A percentile compares a stretch with the other conserved stretches of the same genome.
Evolutionary conservation across 345 rosid genomes (phyloP).

Genomic region (Lumnitzera littorea): DNA sequence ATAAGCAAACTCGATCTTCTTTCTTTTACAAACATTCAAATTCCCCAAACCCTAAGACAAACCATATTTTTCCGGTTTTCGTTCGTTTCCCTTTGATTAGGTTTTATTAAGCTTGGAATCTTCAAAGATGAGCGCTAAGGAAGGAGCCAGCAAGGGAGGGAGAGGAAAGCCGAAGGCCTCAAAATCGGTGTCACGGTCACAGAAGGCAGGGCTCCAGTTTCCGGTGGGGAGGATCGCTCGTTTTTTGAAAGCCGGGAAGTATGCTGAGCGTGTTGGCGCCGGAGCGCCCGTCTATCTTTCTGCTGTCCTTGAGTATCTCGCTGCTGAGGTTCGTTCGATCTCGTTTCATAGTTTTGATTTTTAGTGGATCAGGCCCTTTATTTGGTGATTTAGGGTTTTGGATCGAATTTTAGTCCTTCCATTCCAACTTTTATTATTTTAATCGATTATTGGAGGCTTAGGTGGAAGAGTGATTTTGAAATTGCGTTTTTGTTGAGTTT

Average conservation of each 20-base stretch:
- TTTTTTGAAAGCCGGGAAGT: constrained; percentile 11
- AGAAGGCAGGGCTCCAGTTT: constrained; percentile 14
- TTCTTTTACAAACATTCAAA: too few species aligned
- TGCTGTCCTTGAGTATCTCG: constrained; percentile 10
- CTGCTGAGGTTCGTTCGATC: neutral
- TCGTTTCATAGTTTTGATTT: neutral
- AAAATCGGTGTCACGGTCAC: constrained; percentile 10
- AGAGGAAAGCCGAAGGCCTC: constrained; percentile 9
- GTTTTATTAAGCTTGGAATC: too few species aligned
- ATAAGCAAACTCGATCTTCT: neutral
- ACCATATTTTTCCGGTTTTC: neutral
- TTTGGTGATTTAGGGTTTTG: too few species aligned
- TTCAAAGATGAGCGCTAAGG: constrained; percentile 4
- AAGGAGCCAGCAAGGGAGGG: constrained; percentile 6
- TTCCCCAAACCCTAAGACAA: too few species aligned
- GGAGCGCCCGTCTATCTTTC: constrained; percentile 11
- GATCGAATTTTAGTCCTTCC: too few species aligned
- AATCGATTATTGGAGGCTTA: too few species aligned
- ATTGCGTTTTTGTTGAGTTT: neutral
- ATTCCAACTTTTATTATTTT: too few species aligned
- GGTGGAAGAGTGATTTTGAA: too few species aligned
- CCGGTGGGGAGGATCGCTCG: constrained; percentile 14
- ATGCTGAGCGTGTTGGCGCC: constrained; percentile 14
- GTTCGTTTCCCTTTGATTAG: too few species aligned
- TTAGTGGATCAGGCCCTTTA: neutral